These are phyloP conservation scores for Gnomoniopsis smithogilvyi DNA, from an alignment of 2,329 filamentous ascomycete genomes.

Conservation along the genomic window DNA sequence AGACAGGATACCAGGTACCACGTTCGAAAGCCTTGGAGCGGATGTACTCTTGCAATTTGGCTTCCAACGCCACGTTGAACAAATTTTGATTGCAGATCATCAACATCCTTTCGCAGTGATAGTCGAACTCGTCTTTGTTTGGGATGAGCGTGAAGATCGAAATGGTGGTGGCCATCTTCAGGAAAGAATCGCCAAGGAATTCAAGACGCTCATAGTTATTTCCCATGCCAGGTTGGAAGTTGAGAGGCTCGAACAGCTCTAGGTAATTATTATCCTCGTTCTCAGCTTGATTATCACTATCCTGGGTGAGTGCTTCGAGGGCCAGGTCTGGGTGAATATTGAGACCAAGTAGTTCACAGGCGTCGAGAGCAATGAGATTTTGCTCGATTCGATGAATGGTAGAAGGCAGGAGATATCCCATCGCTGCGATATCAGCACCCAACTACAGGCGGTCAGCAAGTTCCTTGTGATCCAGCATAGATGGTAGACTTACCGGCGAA, in stretches of 20 bases:
- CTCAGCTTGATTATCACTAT: conserved; percentile 80
- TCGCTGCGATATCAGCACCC: conserved; percentile 64
- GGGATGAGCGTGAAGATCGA: conserved; percentile 76
- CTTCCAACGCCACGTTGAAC: conserved; percentile 65
- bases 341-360: conserved; percentile 63
- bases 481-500: conserved; percentile 60
- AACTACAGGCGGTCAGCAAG: conserved; percentile 47
- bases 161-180: conserved; percentile 95
- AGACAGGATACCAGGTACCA: conserved; percentile 83
- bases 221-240: conserved; percentile 82
- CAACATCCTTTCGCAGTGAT: conserved; percentile 86
- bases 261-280: conserved; percentile 37
- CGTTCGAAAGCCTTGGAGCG: conserved; percentile 80
- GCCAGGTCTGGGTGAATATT: conserved; percentile 65
- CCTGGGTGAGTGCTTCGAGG: conserved; percentile 88
- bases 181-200: conserved; percentile 87
- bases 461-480: not conserved
- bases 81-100: conserved; percentile 91
- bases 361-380: conserved; percentile 76
- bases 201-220: conserved; percentile 94
- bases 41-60: conserved; percentile 69
- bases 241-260: conserved; percentile 54
- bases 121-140: conserved; percentile 77
- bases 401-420: conserved; percentile 74
- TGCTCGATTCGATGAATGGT: conserved; percentile 83